A percentile compares a stretch with the other conserved stretches of the same genome.
Evolutionary conservation across 2,329 filamentous ascomycete species (phyloP).

Genomic region (Cordyceps tenuipes): DNA sequence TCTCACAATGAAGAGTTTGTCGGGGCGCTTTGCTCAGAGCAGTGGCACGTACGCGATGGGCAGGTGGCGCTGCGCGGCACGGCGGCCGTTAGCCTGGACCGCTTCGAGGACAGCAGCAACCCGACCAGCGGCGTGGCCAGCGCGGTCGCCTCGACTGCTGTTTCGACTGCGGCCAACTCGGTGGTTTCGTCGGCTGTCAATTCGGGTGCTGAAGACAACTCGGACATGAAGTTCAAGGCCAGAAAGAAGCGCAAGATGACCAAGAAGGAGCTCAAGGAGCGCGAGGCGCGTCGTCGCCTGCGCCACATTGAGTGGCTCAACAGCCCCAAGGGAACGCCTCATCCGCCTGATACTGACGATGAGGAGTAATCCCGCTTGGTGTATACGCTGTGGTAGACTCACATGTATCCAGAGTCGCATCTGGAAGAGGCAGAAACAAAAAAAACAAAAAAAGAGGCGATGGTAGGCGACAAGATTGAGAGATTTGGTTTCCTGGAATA

Average conservation of each 20-base stretch:
- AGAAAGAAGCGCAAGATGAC: constrained; percentile 99
- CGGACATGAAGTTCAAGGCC: constrained; percentile 76
- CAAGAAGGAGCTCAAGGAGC: constrained; percentile 90
- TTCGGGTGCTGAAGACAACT: constrained; percentile 74
- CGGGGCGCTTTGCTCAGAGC: constrained; percentile 87
- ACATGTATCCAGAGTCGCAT: not conserved
- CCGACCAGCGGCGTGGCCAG: constrained; percentile 54
- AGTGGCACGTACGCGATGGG: constrained; percentile 89
- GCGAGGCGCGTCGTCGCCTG: constrained; percentile 76
- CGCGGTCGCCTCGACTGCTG: constrained; percentile 50
- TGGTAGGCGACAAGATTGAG: no score
- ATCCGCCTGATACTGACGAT: constrained; percentile 69
- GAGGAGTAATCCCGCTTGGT: constrained; percentile 40
- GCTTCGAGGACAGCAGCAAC: constrained; percentile 67
- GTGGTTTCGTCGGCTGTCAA: constrained; percentile 56
- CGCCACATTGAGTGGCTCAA: constrained; percentile 82
- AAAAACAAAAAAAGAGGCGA: not conserved
- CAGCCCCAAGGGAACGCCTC: constrained; percentile 74
- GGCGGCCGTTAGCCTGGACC: constrained; percentile 63
- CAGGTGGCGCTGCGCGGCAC: constrained; percentile 78
- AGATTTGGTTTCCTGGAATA: not conserved
- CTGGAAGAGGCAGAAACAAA: not conserved
- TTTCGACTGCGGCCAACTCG: constrained; percentile 39
- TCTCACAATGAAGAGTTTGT: constrained; percentile 99
- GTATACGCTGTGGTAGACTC: not conserved